Evolutionary conservation across 352 stramenopile species (phyloP), one percentile per base, ranked within the genome.

Genomic region (Globisporangium mamillatum): DNA sequence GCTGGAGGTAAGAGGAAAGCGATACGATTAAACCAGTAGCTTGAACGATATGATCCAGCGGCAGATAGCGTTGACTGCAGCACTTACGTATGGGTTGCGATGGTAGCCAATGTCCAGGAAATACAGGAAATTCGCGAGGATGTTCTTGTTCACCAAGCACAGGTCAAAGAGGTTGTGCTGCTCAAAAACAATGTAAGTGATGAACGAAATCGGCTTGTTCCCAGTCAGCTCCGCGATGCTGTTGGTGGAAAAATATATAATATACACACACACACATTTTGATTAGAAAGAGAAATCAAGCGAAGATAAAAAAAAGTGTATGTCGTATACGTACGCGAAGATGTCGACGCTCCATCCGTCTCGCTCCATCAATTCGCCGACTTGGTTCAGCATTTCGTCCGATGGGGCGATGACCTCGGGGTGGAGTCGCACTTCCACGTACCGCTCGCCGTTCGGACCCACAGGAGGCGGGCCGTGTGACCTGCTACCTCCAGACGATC

Each of bases 131-230:
- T 93, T 94, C 34, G 81, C 78, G n/a, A 94, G 71, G 5, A 84
- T 81, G 56, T 82, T 83, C 66, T 91, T 90, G 63, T 93, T 84
- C n/a, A 93, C 69, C 3, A 78, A 78, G 54, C 81, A 92, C 0
- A 88, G 72, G 32, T 89, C 82, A 60, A 92, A 93, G 1, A 93
- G 75, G 64, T 94, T 92, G 68, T 93, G 86, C 64, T 90, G 81
- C 67, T 94, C 86, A 67, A 94, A 93, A 18, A 86, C 80, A 46
- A 93, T 91, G 67, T 90, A 92, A 22, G 84, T 93, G 72, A 94
- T 86, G 72, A 88, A 94, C 58, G 85, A 83, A 57, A 94, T 92
- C 1, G 86, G 84, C 27, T 83, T 84, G 63, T 92, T 88, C 68
- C 88, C 80, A 0, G 78, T 84, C 12, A 90, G 69, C 64, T 81